Base-by-base conservation (phyloP, 805 yeast genomes). In the Teunomyces kruisii region DNA sequence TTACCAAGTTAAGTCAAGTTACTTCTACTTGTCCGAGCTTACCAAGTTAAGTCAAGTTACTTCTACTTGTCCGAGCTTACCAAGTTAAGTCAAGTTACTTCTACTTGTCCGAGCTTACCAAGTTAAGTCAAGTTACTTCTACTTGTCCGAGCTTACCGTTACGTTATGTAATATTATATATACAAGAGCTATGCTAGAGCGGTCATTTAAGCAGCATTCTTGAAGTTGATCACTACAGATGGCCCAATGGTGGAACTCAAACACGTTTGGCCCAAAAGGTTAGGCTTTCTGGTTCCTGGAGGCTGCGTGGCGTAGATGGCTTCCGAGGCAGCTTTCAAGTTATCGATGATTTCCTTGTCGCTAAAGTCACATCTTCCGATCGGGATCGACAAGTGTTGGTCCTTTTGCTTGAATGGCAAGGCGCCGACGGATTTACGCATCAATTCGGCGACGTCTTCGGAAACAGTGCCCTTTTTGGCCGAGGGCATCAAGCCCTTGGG, bases 401-500 rank as follows among this genome's bases (percentile, higher is more conserved):
- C 80, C 55, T 76, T 78, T 67, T 90, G 96, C 72, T 87, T 87
- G 75, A 87, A 89, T 13, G 88, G 84, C 56, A 81, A 74, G 32
- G 87, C 78, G 26, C 94, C 94, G 36, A 81, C 67, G 40, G 82
- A 80, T 7, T 72, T 67, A 30, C 64, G 58, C 47, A 91, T 74
- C 46, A 84, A 67, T 6, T 64, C 62, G 15, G 68, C 70, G 26
- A 89, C 68, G 55, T 89, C 81, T n/a, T 79, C 78, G 1, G 85
- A 70, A 7, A 92, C 94, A 1, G 97, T 90, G 13, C 96, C 96
- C 59, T 83, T 86, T 69, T 89, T 90, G 10, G 79, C 83, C 36
- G 79, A 77, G 39, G 99, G 98, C 87, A 91, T 84, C 54, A 94
- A 75, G 17, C 96, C 96, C 58, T 76, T 81, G 27, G 96, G 96